Percentiles rank a stretch among this genome's conserved stretches.
Evolutionary conservation across 2,329 filamentous ascomycete species (phyloP).

Genomic region (Venturia pyrina): DNA sequence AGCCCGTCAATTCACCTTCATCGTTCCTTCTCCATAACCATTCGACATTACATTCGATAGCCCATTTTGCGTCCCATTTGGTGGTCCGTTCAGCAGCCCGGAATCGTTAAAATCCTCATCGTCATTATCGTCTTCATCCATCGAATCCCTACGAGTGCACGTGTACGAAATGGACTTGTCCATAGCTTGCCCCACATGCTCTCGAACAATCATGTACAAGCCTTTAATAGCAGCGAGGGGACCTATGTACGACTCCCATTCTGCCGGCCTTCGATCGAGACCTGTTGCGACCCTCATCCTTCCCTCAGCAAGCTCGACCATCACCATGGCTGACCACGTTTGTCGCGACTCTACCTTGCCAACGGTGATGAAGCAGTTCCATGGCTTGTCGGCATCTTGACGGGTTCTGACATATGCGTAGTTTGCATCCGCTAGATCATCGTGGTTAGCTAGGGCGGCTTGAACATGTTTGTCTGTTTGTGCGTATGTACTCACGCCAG

Average conservation of each 20-base stretch:
- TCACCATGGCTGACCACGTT: neutral
- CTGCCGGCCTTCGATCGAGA: neutral
- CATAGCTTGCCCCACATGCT: neutral
- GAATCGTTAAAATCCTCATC: too few species aligned
- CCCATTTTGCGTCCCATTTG: too few species aligned
- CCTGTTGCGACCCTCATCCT: neutral
- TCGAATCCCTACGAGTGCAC: too few species aligned
- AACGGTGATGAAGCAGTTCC: neutral
- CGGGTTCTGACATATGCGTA: neutral
- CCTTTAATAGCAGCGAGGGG: neutral
- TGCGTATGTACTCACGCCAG: neutral
- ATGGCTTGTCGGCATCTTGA: neutral
- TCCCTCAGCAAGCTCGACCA: neutral
- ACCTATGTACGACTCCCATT: neutral
- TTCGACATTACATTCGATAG: too few species aligned
- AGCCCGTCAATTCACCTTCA: too few species aligned
- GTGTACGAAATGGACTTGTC: neutral
- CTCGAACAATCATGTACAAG: neutral
- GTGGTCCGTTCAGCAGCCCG: too few species aligned
- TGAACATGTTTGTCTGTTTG: neutral
- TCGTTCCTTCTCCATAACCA: too few species aligned
- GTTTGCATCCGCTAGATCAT: neutral
- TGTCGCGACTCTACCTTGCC: neutral
- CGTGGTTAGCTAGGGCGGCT: neutral
- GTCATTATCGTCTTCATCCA: too few species aligned